phyloP scores from a whole-genome alignment of 1,284 basidiomycete species.

The Phellopilus nigrolimitatus region DNA sequence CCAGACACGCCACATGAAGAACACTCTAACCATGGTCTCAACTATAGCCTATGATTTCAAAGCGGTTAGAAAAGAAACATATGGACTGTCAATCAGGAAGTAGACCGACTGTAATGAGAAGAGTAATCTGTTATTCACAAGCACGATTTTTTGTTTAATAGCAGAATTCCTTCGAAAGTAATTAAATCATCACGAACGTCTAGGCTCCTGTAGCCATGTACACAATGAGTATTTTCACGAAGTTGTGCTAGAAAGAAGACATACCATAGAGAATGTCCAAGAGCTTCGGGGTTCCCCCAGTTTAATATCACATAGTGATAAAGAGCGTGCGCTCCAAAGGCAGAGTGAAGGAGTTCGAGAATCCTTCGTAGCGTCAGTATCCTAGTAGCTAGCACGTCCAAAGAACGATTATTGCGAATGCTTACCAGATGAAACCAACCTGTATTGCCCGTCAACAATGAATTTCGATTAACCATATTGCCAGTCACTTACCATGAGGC shows the following conservation, averaged over 20 bases:
- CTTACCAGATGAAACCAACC: not conserved
- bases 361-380: not conserved
- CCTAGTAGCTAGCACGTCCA: too few species aligned
- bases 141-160: not conserved
- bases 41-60: not conserved
- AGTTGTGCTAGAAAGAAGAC: not conserved
- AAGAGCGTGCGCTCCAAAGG: not conserved
- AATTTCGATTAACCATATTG: not conserved
- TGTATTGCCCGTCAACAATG: not conserved
- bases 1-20: slow-evolving; percentile 8
- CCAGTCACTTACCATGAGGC: not conserved
- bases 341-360: slow-evolving; percentile 4
- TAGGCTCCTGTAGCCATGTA: too few species aligned
- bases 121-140: not conserved
- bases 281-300: not conserved
- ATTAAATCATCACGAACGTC: not conserved
- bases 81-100: not conserved
- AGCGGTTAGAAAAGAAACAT: not conserved
- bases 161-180: too few species aligned
- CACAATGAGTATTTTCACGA: too few species aligned
- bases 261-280: not conserved
- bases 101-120: not conserved
- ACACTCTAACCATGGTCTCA: not conserved
- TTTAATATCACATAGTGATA: slow-evolving; percentile 8
- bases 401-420: not conserved